Percentiles rank a stretch among this genome's conserved stretches.
Conservation (phyloP, 805 yeast species). For the Kuraishia ogatae region DNA sequence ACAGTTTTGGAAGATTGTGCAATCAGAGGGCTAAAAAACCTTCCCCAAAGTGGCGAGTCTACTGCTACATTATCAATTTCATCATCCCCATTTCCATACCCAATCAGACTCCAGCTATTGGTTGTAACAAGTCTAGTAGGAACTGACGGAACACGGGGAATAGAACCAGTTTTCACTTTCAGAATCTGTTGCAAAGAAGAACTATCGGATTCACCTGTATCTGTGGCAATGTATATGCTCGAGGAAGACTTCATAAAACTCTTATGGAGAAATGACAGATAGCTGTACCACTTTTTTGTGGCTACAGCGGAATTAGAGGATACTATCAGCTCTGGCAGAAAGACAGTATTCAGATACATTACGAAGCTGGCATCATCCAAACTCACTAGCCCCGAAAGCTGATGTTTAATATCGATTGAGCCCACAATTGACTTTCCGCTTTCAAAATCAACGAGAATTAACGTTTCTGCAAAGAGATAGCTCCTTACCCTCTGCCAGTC, state of each 20-base stretch:
- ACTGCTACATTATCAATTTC: not conserved
- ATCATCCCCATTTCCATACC: not conserved
- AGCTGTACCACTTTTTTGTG: conserved; percentile 1
- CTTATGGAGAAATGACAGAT: not conserved
- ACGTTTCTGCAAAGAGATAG: conserved; percentile 5
- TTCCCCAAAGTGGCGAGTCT: not conserved
- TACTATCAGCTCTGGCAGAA: conserved; percentile 2
- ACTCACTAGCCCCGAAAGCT: conserved; percentile 3
- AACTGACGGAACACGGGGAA: not conserved
- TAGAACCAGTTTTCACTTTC: not conserved
- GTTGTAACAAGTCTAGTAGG: not conserved
- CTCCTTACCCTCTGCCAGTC: not conserved
- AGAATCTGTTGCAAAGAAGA: not conserved
- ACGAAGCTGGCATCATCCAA: not conserved
- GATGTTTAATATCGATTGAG: not conserved
- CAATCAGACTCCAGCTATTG: not conserved
- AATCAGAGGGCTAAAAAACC: not conserved
- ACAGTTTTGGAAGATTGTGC: not conserved
- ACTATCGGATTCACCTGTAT: not conserved
- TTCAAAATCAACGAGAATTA: not conserved
- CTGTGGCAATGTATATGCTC: not conserved
- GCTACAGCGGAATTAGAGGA: not conserved
- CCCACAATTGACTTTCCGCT: not conserved
- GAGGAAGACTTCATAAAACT: not conserved
- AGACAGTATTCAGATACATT: conserved; percentile 1